Conservation (phyloP, 768 basidiomycete species). For the Mycena alexandri region DNA sequence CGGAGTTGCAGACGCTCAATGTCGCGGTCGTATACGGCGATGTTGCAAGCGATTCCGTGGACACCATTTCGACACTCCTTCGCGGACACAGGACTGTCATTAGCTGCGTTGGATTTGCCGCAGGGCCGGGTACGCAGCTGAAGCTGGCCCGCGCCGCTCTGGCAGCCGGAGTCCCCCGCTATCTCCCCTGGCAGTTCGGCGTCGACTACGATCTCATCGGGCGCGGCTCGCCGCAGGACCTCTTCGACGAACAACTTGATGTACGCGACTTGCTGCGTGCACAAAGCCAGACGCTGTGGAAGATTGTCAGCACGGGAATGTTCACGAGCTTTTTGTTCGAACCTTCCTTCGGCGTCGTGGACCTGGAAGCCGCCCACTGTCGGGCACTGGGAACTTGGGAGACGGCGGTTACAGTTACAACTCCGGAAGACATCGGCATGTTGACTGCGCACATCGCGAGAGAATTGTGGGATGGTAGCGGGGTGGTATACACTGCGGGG, state of each 20-base stretch:
- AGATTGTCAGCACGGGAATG: constrained; percentile 39
- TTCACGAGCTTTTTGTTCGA: constrained; percentile 42
- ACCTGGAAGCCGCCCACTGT: constrained; percentile 35
- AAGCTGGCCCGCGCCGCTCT: constrained; percentile 46
- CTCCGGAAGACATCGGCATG: constrained; percentile 45
- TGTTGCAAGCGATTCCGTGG: constrained; percentile 27
- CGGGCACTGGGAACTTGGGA: constrained; percentile 41
- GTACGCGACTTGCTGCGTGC: constrained; percentile 46
- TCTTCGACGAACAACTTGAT: constrained; percentile 52
- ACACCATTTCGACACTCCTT: constrained; percentile 37
- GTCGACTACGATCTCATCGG: constrained; percentile 52
- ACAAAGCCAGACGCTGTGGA: constrained; percentile 44
- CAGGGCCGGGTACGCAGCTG: constrained; percentile 43
- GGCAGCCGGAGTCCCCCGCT: constrained; percentile 41
- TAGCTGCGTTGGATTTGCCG: constrained; percentile 43
- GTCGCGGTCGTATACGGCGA: constrained; percentile 39
- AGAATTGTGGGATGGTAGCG: constrained; percentile 32
- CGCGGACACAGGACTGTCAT: constrained; percentile 40
- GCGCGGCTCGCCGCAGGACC: constrained; percentile 42
- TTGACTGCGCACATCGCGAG: constrained; percentile 40
- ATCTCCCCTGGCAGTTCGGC: constrained; percentile 53
- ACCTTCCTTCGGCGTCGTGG: constrained; percentile 45
- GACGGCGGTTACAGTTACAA: constrained; percentile 44
- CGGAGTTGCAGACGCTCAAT: constrained; percentile 28
- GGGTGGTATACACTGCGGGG: constrained; percentile 45